Conservation (phyloP, 305 asterid species). For the Fraxinus velutina region DNA sequence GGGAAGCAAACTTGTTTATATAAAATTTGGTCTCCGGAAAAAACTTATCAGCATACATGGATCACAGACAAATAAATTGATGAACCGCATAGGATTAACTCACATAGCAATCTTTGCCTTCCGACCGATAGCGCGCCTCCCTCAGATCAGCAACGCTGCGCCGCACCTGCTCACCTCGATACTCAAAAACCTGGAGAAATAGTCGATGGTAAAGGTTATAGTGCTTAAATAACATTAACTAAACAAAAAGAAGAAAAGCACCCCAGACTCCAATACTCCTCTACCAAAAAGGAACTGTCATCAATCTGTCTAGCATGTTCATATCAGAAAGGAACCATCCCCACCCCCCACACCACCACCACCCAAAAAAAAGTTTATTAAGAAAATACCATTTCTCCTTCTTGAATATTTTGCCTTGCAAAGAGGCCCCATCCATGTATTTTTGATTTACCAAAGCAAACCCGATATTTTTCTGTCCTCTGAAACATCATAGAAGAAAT, state of each 20-base stretch:
- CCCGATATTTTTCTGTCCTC: constrained; percentile 65
- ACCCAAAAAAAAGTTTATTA: background rate
- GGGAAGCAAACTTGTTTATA: background rate
- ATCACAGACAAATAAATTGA: background rate
- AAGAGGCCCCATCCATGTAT: constrained; percentile 99
- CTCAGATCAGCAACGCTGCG: constrained; percentile 82
- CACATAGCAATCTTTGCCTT: constrained; percentile 97
- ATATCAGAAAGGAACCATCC: constrained; percentile 2
- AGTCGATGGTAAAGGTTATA: constrained; percentile 9
- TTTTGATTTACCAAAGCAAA: constrained; percentile 92
- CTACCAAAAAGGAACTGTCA: background rate
- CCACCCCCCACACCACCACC: background rate
- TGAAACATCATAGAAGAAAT: constrained; percentile 34
- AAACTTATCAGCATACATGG: background rate
- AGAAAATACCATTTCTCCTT: constrained; percentile 80
- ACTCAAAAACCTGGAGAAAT: constrained; percentile 70
- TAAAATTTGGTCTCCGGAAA: background rate
- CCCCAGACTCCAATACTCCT: constrained; percentile 4
- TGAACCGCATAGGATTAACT: constrained; percentile 35
- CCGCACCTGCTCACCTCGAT: constrained; percentile 89
- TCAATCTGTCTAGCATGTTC: background rate
- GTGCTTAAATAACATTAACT: constrained; percentile 16
- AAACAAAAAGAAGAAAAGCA: background rate
- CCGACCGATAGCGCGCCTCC: constrained; percentile 65
- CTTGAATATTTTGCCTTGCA: constrained; percentile 78